A percentile compares a stretch with the other conserved stretches of the same genome.
These are phyloP conservation scores for Sanghuangporus baumii DNA, from an alignment of 1,284 basidiomycete species.

Conservation along the genomic window DNA sequence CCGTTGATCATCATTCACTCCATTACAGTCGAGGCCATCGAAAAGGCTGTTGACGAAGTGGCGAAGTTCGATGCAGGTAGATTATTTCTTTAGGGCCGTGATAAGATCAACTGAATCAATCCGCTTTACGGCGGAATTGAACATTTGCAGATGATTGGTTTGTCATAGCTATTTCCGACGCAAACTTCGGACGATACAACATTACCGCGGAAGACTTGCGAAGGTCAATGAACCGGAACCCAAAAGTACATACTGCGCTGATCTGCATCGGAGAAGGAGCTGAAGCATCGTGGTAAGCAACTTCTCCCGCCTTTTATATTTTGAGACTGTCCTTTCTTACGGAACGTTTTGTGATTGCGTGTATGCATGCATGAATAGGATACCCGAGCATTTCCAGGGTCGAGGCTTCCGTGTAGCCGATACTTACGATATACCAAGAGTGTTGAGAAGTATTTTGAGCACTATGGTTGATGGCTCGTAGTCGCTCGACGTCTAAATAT, in stretches of 20 bases:
- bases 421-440: constrained; percentile 45
- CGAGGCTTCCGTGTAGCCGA: constrained; percentile 44
- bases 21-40: constrained; percentile 52
- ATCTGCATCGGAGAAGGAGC: constrained; percentile 68
- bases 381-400: constrained; percentile 48
- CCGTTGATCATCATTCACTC: constrained; percentile 2
- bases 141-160: constrained; percentile 55
- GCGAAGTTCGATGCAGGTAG: constrained; percentile 56
- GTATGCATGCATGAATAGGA: constrained; percentile 33
- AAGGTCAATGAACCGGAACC: constrained; percentile 50
- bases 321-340: background rate
- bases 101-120: background rate
- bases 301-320: background rate
- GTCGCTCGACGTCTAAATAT: background rate
- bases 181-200: constrained; percentile 57
- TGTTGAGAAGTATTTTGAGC: constrained; percentile 44
- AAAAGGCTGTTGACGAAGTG: constrained; percentile 53
- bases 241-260: constrained; percentile 59
- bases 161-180: constrained; percentile 63
- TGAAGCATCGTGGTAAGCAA: constrained; percentile 49
- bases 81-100: background rate
- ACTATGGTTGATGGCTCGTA: constrained; percentile 42
- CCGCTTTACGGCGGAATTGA: background rate
- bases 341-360: background rate
- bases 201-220: constrained; percentile 57